Conservation (phyloP, 768 basidiomycete genomes). For the Mycena rebaudengoi region DNA sequence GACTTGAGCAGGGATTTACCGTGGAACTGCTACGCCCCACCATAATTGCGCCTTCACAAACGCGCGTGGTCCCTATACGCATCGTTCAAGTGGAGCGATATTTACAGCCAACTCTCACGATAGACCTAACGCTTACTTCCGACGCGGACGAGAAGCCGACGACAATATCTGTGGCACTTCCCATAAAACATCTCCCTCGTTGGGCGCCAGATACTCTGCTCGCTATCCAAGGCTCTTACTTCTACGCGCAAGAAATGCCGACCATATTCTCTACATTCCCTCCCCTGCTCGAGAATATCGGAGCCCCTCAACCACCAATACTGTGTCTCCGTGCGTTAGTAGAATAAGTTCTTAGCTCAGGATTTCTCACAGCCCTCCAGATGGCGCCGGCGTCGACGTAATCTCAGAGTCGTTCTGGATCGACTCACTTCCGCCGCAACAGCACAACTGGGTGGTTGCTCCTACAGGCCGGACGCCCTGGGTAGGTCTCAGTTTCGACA, state of each 20-base stretch:
- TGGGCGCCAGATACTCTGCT: constrained; percentile 48
- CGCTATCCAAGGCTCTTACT: constrained; percentile 64
- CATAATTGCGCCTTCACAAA: constrained; percentile 69
- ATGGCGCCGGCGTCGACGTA: constrained; percentile 90
- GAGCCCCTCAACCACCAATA: constrained; percentile 54
- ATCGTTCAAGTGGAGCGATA: constrained; percentile 54
- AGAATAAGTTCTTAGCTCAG: neutral
- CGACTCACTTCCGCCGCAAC: constrained; percentile 65
- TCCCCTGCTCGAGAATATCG: constrained; percentile 48
- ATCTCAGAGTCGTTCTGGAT: constrained; percentile 64
- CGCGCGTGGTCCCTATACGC: constrained; percentile 63
- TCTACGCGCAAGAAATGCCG: constrained; percentile 63
- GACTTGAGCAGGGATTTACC: constrained; percentile 40
- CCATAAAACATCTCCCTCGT: constrained; percentile 52
- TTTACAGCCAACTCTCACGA: constrained; percentile 34
- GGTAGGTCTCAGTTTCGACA: constrained; percentile 51
- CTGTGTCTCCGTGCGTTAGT: constrained; percentile 67
- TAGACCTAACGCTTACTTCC: constrained; percentile 51
- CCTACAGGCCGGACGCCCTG: constrained; percentile 87
- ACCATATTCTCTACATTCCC: constrained; percentile 67
- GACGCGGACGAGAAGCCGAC: constrained; percentile 21
- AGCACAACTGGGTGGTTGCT: constrained; percentile 77
- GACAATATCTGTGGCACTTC: constrained; percentile 47
- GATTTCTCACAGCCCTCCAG: constrained; percentile 42
- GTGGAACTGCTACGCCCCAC: constrained; percentile 38